Conservation (phyloP, 192 early-diverging fungal genomes). For the Entomortierella parvispora region DNA sequence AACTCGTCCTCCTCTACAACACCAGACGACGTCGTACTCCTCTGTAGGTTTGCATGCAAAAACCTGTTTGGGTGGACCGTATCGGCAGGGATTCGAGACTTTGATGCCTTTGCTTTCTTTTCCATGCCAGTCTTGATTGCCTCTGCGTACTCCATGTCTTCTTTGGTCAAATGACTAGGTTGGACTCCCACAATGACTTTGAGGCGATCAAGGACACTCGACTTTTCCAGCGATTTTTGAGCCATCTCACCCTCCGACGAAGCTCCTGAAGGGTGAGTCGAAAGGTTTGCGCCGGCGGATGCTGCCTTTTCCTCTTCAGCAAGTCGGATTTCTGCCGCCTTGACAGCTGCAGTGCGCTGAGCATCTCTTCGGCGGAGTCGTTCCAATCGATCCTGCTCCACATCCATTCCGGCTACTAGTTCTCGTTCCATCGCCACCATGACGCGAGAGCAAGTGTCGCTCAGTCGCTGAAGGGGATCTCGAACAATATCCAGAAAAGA, state of each 20-base stretch:
- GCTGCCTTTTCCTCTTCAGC: slow-evolving; percentile 26
- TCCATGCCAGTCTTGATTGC: slow-evolving; percentile 34
- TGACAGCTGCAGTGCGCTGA: slow-evolving; percentile 28
- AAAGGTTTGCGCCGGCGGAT: background rate
- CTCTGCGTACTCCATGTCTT: slow-evolving; percentile 37
- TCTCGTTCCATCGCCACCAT: slow-evolving; percentile 47
- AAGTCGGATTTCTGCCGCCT: slow-evolving; percentile 21
- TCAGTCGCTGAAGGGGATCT: slow-evolving; percentile 57
- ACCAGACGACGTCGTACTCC: slow-evolving; percentile 19
- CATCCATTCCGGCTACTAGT: slow-evolving; percentile 37
- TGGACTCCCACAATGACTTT: slow-evolving; percentile 12
- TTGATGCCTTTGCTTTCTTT: slow-evolving; percentile 6
- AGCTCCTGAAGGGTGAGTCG: background rate
- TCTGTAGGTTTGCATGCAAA: slow-evolving; percentile 7
- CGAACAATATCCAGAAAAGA: slow-evolving; percentile 59
- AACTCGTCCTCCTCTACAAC: slow-evolving; percentile 27
- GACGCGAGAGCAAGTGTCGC: slow-evolving; percentile 45
- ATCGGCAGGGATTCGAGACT: background rate
- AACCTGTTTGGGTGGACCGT: slow-evolving; percentile 22
- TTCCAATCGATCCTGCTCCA: slow-evolving; percentile 45
- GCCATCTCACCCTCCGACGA: background rate
- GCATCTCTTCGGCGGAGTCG: slow-evolving; percentile 41
- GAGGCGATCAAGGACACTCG: slow-evolving; percentile 7
- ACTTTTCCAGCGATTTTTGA: too few relatives aligned
- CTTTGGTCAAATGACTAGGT: slow-evolving; percentile 9